Evolutionary conservation across 805 yeast species (phyloP).

Genomic region (Naumovozyma castellii): DNA sequence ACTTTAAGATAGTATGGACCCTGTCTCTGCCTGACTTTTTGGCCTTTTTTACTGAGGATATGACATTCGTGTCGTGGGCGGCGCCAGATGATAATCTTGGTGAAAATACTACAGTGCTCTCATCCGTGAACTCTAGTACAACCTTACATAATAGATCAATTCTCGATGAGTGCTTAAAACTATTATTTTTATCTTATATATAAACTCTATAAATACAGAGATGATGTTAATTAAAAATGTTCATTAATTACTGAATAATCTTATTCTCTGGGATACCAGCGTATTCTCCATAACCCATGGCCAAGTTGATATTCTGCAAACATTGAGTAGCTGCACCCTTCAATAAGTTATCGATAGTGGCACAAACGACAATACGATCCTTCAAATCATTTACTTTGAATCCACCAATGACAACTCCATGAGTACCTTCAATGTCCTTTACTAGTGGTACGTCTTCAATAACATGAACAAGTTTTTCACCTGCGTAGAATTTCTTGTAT

Average conservation of each 20-base stretch:
- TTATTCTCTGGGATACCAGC: conserved; percentile 83
- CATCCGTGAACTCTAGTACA: too few relatives aligned
- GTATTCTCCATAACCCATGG: conserved; percentile 83
- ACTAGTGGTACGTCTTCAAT: conserved; percentile 92
- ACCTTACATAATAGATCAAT: too few relatives aligned
- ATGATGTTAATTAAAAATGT: too few relatives aligned
- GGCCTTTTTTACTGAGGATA: too few relatives aligned
- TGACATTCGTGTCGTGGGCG: too few relatives aligned
- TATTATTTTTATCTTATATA: too few relatives aligned
- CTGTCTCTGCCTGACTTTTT: too few relatives aligned
- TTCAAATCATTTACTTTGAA: conserved; percentile 85
- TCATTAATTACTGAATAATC: conserved; percentile 28
- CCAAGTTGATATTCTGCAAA: conserved; percentile 87
- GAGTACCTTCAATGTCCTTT: conserved; percentile 83
- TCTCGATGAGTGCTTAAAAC: too few relatives aligned
- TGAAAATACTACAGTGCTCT: too few relatives aligned
- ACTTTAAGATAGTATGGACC: too few relatives aligned
- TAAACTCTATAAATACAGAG: too few relatives aligned
- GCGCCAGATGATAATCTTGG: too few relatives aligned
- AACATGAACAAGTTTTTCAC: conserved; percentile 75
- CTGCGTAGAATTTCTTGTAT: conserved; percentile 80
- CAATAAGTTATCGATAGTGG: conserved; percentile 88
- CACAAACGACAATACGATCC: conserved; percentile 87
- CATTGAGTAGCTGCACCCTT: conserved; percentile 99
- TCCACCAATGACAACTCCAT: conserved; percentile 91